Conservation (phyloP, 495 filamentous ascomycete genomes). For the Jackrogersella multiformis region DNA sequence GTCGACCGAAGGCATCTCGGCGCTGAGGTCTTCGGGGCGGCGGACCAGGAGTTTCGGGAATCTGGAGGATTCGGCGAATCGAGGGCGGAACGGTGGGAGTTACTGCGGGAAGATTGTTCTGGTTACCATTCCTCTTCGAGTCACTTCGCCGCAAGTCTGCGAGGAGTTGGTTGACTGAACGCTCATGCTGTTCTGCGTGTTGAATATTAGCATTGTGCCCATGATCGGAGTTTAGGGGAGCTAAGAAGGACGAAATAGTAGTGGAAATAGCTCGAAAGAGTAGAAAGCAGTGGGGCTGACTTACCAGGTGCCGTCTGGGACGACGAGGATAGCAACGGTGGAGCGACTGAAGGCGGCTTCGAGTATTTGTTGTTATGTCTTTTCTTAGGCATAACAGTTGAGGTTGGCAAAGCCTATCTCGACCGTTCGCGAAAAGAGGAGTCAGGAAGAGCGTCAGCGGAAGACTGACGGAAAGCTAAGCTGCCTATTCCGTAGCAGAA, state of each 20-base stretch:
- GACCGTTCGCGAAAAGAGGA: constrained; percentile 30
- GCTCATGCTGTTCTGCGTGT: constrained; percentile 40
- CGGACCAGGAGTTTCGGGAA: constrained; percentile 75
- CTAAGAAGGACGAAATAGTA: too few relatives aligned
- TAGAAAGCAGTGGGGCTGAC: not conserved
- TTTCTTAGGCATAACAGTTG: constrained; percentile 65
- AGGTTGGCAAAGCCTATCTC: constrained; percentile 17
- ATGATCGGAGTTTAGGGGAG: too few relatives aligned
- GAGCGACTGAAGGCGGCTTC: constrained; percentile 62
- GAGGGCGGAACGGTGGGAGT: constrained; percentile 59
- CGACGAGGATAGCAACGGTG: constrained; percentile 52
- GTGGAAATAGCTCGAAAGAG: too few relatives aligned
- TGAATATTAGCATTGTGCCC: not conserved
- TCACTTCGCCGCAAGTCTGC: constrained; percentile 55
- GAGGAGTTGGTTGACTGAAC: constrained; percentile 62
- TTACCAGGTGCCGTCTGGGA: constrained; percentile 35
- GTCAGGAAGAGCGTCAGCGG: not conserved
- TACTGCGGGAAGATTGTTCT: constrained; percentile 33
- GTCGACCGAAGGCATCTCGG: constrained; percentile 53
- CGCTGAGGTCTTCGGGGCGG: constrained; percentile 65
- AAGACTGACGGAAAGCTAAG: not conserved
- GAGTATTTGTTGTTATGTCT: constrained; percentile 57
- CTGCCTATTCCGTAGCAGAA: not conserved
- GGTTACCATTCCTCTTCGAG: constrained; percentile 35
- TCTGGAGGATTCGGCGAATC: constrained; percentile 67